A percentile compares a stretch with the other conserved stretches of the same genome.
phyloP scores from a whole-genome alignment of 2,329 filamentous ascomycete species.

The Alternaria viburni region DNA sequence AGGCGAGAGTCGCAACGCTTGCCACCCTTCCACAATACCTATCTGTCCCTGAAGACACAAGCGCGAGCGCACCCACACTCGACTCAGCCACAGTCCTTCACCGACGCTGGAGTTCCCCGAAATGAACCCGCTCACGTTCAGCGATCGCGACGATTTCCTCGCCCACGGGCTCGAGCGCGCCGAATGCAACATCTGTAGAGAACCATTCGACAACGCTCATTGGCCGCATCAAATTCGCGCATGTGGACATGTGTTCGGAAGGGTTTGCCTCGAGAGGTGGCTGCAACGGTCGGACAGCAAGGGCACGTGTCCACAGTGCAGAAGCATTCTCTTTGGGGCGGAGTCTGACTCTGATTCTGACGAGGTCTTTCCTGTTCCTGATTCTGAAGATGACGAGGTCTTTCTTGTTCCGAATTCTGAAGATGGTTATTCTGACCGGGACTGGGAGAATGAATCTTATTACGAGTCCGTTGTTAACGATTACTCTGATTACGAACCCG shows the following conservation, averaged over 20 bases:
- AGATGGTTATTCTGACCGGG: too few species aligned
- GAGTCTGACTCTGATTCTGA: fast-evolving
- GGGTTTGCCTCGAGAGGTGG: background rate
- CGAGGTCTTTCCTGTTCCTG: too few species aligned
- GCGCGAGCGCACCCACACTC: background rate
- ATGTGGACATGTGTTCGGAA: background rate
- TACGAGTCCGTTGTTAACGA: too few species aligned
- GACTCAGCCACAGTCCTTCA: background rate
- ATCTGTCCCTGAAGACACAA: fast-evolving
- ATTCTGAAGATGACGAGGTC: too few species aligned
- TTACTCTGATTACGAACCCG: too few species aligned
- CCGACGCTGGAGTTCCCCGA: too few species aligned
- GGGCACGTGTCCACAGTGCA: background rate
- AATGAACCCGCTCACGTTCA: too few species aligned
- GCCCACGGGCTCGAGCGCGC: background rate
- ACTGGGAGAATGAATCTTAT: too few species aligned
- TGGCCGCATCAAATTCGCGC: background rate
- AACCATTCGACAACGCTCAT: background rate
- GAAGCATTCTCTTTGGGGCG: background rate
- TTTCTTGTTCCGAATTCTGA: too few species aligned
- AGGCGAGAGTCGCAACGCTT: background rate
- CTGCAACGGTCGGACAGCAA: background rate
- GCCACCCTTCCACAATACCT: background rate
- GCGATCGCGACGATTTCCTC: background rate
- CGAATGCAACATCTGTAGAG: background rate